A percentile compares a stretch with the other conserved stretches of the same genome.
Evolutionary conservation across 306 rosid species (phyloP).

Genomic region (Astragalus membranaceus): DNA sequence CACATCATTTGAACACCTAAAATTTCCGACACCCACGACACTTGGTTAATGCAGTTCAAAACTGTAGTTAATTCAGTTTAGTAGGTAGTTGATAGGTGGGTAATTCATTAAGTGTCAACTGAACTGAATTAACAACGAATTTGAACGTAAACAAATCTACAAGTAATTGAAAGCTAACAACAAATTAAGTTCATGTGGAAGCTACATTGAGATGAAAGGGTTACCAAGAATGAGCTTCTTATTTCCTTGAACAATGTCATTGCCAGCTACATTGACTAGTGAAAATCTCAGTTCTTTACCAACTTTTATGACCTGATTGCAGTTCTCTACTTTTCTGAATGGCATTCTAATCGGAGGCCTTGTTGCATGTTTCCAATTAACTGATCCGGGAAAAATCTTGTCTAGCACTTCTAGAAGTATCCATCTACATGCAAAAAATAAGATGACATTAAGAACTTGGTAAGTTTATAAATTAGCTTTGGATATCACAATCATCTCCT

Average conservation of each 20-base stretch:
- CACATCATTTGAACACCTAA: too few species aligned
- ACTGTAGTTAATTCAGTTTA: too few species aligned
- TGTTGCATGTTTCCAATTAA: slow-evolving; percentile 90
- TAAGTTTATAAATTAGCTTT: background rate
- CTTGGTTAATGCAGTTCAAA: too few species aligned
- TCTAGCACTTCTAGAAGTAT: slow-evolving; percentile 86
- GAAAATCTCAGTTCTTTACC: slow-evolving; percentile 73
- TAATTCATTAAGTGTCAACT: too few species aligned
- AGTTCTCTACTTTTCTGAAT: slow-evolving; percentile 89
- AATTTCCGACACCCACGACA: too few species aligned
- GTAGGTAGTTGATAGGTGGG: too few species aligned
- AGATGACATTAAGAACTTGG: slow-evolving; percentile 15
- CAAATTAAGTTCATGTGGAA: slow-evolving; percentile 3
- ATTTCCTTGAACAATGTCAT: slow-evolving; percentile 96
- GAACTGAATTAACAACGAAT: too few species aligned
- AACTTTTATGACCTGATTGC: slow-evolving; percentile 82
- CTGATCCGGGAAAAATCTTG: slow-evolving; percentile 78
- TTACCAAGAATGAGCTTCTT: slow-evolving; percentile 95
- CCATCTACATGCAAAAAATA: slow-evolving; percentile 50
- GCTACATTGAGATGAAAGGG: slow-evolving; percentile 13
- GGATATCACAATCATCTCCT: background rate
- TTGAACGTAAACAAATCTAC: too few species aligned
- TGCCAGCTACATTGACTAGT: slow-evolving; percentile 84
- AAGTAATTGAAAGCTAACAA: background rate
- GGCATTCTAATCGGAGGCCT: slow-evolving; percentile 98